A percentile compares a stretch with the other conserved stretches of the same genome.
phyloP scores from a whole-genome alignment of 495 filamentous ascomycete genomes.

The Penicillium crystallinum region DNA sequence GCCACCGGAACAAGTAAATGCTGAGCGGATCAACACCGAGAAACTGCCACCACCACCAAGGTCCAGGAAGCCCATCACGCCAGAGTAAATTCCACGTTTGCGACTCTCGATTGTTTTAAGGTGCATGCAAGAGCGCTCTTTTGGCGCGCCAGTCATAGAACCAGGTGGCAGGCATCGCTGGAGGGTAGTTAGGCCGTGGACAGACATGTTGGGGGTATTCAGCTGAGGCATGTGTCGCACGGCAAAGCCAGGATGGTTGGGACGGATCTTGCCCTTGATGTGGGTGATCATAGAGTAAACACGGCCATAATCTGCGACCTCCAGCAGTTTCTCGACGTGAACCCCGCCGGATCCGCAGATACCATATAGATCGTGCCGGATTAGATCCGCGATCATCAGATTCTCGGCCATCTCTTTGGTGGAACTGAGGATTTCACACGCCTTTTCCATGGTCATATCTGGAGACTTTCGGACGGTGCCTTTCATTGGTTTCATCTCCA shows the following conservation, averaged over 20 bases:
- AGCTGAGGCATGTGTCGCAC: conserved; percentile 31
- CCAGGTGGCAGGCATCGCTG: conserved; percentile 78
- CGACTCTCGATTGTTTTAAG: conserved; percentile 61
- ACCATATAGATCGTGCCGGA: conserved; percentile 83
- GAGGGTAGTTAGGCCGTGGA: conserved; percentile 67
- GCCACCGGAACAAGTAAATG: conserved; percentile 52
- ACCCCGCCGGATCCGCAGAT: conserved; percentile 67
- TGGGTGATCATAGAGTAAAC: conserved; percentile 90
- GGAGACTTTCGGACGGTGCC: conserved; percentile 78
- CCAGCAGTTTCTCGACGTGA: conserved; percentile 63
- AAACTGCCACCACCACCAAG: conserved; percentile 81
- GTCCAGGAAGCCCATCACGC: conserved; percentile 84
- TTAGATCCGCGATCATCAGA: conserved; percentile 95
- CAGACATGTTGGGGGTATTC: conserved; percentile 37
- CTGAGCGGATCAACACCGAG: conserved; percentile 77
- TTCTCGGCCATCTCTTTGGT: conserved; percentile 94
- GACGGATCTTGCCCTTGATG: conserved; percentile 62
- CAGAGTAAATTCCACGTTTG: conserved; percentile 75
- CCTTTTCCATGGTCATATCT: conserved; percentile 59
- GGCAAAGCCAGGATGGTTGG: conserved; percentile 30
- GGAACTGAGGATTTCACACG: conserved; percentile 61
- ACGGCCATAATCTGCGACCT: conserved; percentile 82
- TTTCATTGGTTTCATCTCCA: conserved; percentile 77
- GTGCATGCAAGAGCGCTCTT: conserved; percentile 82
- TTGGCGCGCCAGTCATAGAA: conserved; percentile 93